Conservation (phyloP, 768 basidiomycete species). For the Boletellus ananiceps region DNA sequence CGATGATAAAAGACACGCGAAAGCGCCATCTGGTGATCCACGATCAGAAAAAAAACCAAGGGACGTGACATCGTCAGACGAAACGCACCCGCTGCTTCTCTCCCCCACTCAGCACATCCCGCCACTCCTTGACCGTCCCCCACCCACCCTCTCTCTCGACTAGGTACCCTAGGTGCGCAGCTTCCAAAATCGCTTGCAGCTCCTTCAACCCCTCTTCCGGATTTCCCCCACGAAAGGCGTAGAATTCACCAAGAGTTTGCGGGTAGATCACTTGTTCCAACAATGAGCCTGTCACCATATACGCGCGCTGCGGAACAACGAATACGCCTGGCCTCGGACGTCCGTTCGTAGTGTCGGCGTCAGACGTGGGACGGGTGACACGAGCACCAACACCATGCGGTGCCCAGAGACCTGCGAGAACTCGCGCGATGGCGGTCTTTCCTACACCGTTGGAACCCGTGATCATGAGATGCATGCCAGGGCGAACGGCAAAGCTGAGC, state of each 20-base stretch:
- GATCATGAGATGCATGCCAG: constrained; percentile 88
- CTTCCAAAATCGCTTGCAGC: constrained; percentile 70
- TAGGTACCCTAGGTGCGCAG: constrained; percentile 80
- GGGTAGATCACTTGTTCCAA: constrained; percentile 95
- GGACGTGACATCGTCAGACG: background rate
- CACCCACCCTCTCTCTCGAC: constrained; percentile 88
- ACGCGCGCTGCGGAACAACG: constrained; percentile 88
- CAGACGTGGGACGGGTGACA: constrained; percentile 29
- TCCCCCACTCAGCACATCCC: constrained; percentile 91
- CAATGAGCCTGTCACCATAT: constrained; percentile 84
- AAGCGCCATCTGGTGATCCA: constrained; percentile 68
- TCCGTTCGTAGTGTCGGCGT: constrained; percentile 29
- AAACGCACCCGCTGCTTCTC: constrained; percentile 81
- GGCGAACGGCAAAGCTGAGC: constrained; percentile 56
- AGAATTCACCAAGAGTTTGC: constrained; percentile 57
- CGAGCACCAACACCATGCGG: constrained; percentile 38
- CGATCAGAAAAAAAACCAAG: background rate
- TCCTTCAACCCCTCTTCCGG: constrained; percentile 53
- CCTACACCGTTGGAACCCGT: constrained; percentile 92
- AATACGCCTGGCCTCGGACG: constrained; percentile 50
- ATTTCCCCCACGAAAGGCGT: constrained; percentile 55
- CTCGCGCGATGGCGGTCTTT: constrained; percentile 84
- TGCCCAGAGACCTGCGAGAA: constrained; percentile 88
- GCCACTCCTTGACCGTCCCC: constrained; percentile 90
- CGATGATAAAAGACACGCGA: constrained; percentile 89